Evolutionary conservation across 163 green algal genomes (phyloP), one percentile per base, ranked within the genome.

Genomic region (Chlamydomonas reinhardtii): DNA sequence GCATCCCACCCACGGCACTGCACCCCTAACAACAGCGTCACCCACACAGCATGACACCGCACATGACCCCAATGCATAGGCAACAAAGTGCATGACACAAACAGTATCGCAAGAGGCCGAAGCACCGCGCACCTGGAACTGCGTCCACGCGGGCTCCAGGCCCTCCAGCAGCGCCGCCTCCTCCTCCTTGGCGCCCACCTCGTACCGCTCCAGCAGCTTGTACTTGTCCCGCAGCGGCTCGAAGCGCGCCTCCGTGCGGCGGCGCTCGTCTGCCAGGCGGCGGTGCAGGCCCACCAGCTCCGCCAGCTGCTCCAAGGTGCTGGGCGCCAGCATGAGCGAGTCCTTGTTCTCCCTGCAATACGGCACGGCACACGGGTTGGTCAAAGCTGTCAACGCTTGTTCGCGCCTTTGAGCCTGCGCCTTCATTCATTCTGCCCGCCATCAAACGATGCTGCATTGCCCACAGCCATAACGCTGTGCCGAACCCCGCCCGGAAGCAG

Each of bases 221-320:
- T 94, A 95, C 83, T 94, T 94, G 73, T 94, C 93, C 2, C 82
- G 66, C 61, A 98, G 89, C 19, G 95, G 96, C 70, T 95, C 93
- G 82, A 98, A 97, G n/a, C 95, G 91, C 2, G 91, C 89, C 86
- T 94, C 88, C 3, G 91, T 94, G 35, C 70, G 81, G 22, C 56
- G 56, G 20, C 81, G 81, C 76, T 97, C 95, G 25, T 93, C 90
- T 37, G 92, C 54, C 34, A 97, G 89, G 61, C 89, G 84, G 52
- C 82, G 80, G 62, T 96, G 94, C 77, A 97, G 90, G 59, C 94
- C 93, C 24, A 98, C 95, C 34, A 90, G 86, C 27, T 94, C 92
- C 9, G 94, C 95, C 66, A 98, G 90, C 89, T 96, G 90, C 72
- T 96, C 94, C 73, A 98, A 90, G 48, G 87, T 92, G 64, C 66